phyloP scores from a whole-genome alignment of 768 basidiomycete genomes.

The Amanita jacksonii region DNA sequence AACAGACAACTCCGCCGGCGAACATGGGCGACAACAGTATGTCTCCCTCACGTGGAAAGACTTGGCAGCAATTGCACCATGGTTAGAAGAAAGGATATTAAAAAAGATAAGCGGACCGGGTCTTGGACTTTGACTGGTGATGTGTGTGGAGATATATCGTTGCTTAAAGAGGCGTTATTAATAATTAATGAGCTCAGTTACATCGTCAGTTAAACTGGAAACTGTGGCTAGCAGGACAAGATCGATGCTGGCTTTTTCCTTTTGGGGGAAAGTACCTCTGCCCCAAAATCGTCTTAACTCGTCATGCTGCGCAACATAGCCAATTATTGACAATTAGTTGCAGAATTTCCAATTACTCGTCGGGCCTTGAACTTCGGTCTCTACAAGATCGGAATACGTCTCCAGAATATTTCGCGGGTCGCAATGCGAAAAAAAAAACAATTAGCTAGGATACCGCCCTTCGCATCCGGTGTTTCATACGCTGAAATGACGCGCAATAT shows the following conservation, averaged over 20 bases:
- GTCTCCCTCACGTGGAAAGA: constrained; percentile 66
- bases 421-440: no score
- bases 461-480: no score
- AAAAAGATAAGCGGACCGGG: constrained; percentile 62
- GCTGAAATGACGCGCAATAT: no score
- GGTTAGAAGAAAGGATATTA: constrained; percentile 61
- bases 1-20: constrained; percentile 28
- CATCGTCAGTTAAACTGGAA: neutral
- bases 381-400: no score
- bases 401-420: no score
- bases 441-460: no score
- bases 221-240: neutral
- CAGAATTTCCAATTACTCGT: neutral
- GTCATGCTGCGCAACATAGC: constrained; percentile 47
- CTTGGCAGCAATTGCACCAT: constrained; percentile 64
- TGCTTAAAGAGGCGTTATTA: constrained; percentile 6
- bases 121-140: constrained; percentile 40
- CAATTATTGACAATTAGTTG: no score
- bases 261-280: constrained; percentile 31
- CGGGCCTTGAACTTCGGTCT: neutral
- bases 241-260: constrained; percentile 5
- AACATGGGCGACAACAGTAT: constrained; percentile 46
- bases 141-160: neutral
- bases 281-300: constrained; percentile 50
- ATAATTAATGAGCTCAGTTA: neutral